Conservation (phyloP, 2,329 filamentous ascomycete genomes). For the Kalaharituber pfeilii region DNA sequence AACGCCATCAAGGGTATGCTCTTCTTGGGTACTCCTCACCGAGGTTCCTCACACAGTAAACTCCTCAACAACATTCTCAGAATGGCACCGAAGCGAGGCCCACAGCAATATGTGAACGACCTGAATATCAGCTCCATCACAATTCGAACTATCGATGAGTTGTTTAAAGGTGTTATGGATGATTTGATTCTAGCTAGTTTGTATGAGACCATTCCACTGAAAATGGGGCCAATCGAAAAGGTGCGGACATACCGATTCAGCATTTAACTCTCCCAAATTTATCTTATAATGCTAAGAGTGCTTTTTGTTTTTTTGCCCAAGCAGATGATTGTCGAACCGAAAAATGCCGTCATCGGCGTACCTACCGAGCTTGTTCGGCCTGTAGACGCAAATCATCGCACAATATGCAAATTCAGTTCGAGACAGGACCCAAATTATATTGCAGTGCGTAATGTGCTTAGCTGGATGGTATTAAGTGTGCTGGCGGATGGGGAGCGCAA, state of each 20-base stretch:
- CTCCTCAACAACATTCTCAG: neutral
- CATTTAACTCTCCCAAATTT: too few species aligned
- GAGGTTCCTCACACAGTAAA: neutral
- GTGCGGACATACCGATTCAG: too few species aligned
- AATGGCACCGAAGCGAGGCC: neutral
- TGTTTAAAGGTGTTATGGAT: neutral
- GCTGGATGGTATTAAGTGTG: neutral
- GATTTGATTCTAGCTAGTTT: neutral
- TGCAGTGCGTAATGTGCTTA: neutral
- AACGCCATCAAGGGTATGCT: neutral
- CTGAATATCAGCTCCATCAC: neutral
- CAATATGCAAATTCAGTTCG: neutral
- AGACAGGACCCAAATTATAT: neutral
- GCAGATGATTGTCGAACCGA: conserved; percentile 9
- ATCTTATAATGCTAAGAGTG: too few species aligned
- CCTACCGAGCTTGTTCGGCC: neutral
- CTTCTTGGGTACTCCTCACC: neutral
- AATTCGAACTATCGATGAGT: neutral
- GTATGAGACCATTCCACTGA: neutral
- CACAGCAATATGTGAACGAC: neutral
- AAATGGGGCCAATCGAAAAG: neutral
- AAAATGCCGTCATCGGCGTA: conserved; percentile 9
- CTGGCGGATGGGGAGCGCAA: neutral
- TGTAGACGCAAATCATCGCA: neutral
- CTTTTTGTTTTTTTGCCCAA: neutral